Evolutionary conservation across 2,329 filamentous ascomycete genomes (phyloP).

Genomic region (Fusarium temperatum): DNA sequence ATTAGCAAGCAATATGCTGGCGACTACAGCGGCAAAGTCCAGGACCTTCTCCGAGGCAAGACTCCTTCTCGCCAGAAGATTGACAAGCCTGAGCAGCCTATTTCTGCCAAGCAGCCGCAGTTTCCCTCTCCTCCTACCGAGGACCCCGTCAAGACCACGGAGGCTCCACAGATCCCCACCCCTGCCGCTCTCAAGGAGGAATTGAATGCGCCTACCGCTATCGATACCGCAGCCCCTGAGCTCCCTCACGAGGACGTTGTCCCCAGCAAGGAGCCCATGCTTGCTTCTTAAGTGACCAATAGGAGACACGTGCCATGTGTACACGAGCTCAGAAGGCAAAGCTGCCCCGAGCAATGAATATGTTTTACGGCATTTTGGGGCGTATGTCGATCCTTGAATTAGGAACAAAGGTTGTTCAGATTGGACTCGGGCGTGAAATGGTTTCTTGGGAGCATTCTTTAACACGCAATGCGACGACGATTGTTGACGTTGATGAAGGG

Average conservation of each 20-base stretch:
- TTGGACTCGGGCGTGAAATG: slow-evolving; percentile 40
- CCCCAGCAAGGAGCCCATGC: slow-evolving; percentile 40
- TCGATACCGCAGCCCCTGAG: slow-evolving; percentile 41
- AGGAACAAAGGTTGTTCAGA: slow-evolving; percentile 39
- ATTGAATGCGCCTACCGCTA: slow-evolving; percentile 36
- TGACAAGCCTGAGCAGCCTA: slow-evolving; percentile 46
- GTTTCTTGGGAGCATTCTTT: slow-evolving; percentile 41
- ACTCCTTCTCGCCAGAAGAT: slow-evolving; percentile 54
- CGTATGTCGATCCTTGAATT: slow-evolving; percentile 40
- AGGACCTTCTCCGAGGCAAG: slow-evolving; percentile 66
- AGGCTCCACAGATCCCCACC: slow-evolving; percentile 32
- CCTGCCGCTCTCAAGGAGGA: slow-evolving; percentile 40
- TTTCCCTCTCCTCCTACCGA: slow-evolving; percentile 51
- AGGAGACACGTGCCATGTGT: slow-evolving; percentile 40
- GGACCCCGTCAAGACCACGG: slow-evolving; percentile 44
- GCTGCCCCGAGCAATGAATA: slow-evolving; percentile 39
- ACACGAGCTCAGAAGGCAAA: slow-evolving; percentile 42
- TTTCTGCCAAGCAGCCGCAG: slow-evolving; percentile 42
- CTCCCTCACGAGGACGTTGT: slow-evolving; percentile 36
- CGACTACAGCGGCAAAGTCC: slow-evolving; percentile 74
- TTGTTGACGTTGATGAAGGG: slow-evolving; percentile 36
- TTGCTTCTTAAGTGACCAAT: slow-evolving; percentile 42
- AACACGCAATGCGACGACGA: slow-evolving; percentile 40
- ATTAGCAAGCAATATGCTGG: slow-evolving; percentile 74
- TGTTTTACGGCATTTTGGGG: slow-evolving; percentile 44